Evolutionary conservation across 1,139 yeast species (phyloP).

Genomic region (Blastobotrys petasosporus): DNA sequence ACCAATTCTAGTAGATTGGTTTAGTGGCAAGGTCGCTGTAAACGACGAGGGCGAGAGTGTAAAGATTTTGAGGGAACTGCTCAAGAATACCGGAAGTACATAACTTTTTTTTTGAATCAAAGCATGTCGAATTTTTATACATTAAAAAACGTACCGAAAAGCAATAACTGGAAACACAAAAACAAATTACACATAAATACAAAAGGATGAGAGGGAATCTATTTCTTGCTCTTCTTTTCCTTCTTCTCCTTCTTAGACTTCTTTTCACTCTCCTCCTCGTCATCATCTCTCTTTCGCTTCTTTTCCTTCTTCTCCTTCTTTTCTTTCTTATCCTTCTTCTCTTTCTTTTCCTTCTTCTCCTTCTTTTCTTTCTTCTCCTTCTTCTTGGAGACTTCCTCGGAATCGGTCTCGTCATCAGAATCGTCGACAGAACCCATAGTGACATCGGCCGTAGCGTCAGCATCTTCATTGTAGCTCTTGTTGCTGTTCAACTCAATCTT

Average conservation of each 20-base stretch:
- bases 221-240: constrained; percentile 15
- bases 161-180: constrained; percentile 1
- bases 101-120: not conserved
- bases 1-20: constrained; percentile 36
- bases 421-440: constrained; percentile 16
- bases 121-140: not conserved
- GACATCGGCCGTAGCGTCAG: constrained; percentile 26
- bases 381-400: constrained; percentile 19
- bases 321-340: constrained; percentile 23
- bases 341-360: constrained; percentile 25
- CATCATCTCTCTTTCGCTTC: constrained; percentile 15
- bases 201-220: constrained; percentile 1
- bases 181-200: constrained; percentile 9
- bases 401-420: constrained; percentile 25
- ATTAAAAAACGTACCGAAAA: constrained; percentile 1
- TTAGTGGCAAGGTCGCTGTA: constrained; percentile 34
- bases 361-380: constrained; percentile 20
- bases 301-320: constrained; percentile 21
- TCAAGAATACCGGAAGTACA: constrained; percentile 5
- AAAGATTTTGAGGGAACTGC: constrained; percentile 28
- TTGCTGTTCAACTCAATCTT: constrained; percentile 81
- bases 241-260: constrained; percentile 23
- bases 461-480: constrained; percentile 84
- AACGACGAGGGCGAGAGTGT: constrained; percentile 37
- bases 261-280: constrained; percentile 22